phyloP scores from a whole-genome alignment of 2,329 filamentous ascomycete species.

The Bipolaris cookei region DNA sequence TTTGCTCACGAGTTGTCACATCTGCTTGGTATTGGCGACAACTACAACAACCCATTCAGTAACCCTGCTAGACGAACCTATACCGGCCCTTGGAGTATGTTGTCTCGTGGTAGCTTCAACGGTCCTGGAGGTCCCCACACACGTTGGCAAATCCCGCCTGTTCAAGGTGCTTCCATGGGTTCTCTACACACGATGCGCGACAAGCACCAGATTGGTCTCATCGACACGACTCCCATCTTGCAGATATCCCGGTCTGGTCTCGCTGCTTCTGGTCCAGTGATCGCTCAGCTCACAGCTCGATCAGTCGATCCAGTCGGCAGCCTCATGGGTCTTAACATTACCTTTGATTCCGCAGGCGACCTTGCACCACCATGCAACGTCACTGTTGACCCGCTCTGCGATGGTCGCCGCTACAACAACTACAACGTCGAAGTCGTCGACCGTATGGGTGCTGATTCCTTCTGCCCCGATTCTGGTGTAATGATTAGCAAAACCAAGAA shows the following conservation, averaged over 20 bases:
- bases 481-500: slow-evolving; percentile 63
- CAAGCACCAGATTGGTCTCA: slow-evolving; percentile 60
- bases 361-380: slow-evolving; percentile 55
- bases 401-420: slow-evolving; percentile 59
- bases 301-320: slow-evolving; percentile 52
- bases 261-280: slow-evolving; percentile 52
- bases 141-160: slow-evolving; percentile 60
- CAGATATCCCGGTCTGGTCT: slow-evolving; percentile 55
- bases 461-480: slow-evolving; percentile 60
- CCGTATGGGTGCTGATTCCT: slow-evolving; percentile 61
- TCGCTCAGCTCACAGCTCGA: slow-evolving; percentile 57
- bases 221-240: slow-evolving; percentile 53
- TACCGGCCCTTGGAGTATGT: slow-evolving; percentile 62
- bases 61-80: slow-evolving; percentile 56
- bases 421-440: slow-evolving; percentile 63
- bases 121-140: slow-evolving; percentile 62
- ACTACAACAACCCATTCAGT: slow-evolving; percentile 63
- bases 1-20: slow-evolving; percentile 63
- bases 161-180: slow-evolving; percentile 58
- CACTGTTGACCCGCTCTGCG: slow-evolving; percentile 55
- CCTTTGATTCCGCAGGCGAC: slow-evolving; percentile 52
- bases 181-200: slow-evolving; percentile 62
- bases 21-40: slow-evolving; percentile 60
- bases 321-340: slow-evolving; percentile 58
- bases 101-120: slow-evolving; percentile 60